Base-by-base conservation (phyloP, 352 stramenopile genomes). In the Phytopythium montanum region DNA sequence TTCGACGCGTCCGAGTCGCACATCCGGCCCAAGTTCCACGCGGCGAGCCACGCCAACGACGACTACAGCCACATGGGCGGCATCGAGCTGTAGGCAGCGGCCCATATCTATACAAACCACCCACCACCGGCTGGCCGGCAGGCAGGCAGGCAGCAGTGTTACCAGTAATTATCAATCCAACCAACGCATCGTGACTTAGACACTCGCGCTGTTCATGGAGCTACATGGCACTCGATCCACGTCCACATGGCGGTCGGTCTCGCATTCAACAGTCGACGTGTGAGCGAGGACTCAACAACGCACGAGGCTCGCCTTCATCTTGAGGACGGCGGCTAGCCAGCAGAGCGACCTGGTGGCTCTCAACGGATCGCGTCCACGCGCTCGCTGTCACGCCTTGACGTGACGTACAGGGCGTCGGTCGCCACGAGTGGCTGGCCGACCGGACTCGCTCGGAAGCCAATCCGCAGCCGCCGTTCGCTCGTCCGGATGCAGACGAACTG, bases 51-150 rank as follows among this genome's bases (percentile, higher is more conserved):
- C 26, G 60, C 61, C 34, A 60, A 59, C 16, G 68, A 70, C 39
- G 61, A 72, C 42, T 72, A 70, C 52, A 55, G 57, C 18, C 51
- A 65, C 29, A 66, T 72, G 60, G 64, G 75, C 39, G 73, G 70
- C 41, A 68, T 78, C 58, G 70, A 78, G 64, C 71, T 78, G 66
- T 78, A 56, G 71, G 13, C 33, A 21, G 31, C 36, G 31, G 23
- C 14, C n/a, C 31, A 19, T 55, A 42, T 42, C 36, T 42, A 42
- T 42, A 42, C 44, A 59, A 51, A 39, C 10, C 29, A 2, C n/a
- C 48, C 48, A n/a, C 19, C 29, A n/a, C n/a, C n/a, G n/a, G n/a
- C n/a, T n/a, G n/a, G n/a, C n/a, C n/a, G n/a, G n/a, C n/a, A n/a
- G n/a, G 12, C 8, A 53, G 42, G 23, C n/a, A 50, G 42, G n/a